A percentile compares a stretch with the other conserved stretches of the same genome.
These are phyloP conservation scores for Pisolithus microcarpus DNA, from an alignment of 768 basidiomycete species.

Conservation along the genomic window DNA sequence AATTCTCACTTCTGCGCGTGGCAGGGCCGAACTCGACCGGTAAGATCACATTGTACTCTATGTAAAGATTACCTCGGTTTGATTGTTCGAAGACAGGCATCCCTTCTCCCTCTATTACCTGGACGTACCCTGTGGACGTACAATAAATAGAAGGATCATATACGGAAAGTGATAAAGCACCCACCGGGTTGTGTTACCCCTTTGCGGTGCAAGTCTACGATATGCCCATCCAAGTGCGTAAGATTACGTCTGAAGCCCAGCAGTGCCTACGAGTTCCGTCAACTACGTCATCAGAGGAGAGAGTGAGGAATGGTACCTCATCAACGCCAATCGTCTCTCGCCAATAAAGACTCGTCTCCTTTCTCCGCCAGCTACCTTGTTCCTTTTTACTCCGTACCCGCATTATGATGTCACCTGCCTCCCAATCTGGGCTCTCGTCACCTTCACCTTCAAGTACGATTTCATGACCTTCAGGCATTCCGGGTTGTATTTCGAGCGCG, in stretches of 20 bases:
- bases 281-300: neutral
- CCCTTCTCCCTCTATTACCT: constrained; percentile 81
- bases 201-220: constrained; percentile 58
- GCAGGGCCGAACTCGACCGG: constrained; percentile 65
- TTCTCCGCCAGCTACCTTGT: constrained; percentile 78
- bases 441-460: constrained; percentile 94
- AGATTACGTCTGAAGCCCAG: constrained; percentile 92
- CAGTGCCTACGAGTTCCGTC: constrained; percentile 55
- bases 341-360: constrained; percentile 89
- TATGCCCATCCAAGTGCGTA: constrained; percentile 86
- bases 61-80: constrained; percentile 72
- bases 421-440: constrained; percentile 95
- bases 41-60: constrained; percentile 91
- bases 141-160: neutral
- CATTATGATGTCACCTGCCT: constrained; percentile 87
- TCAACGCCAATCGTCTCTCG: constrained; percentile 85
- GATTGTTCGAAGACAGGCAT: constrained; percentile 67
- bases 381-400: constrained; percentile 73
- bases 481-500: constrained; percentile 78
- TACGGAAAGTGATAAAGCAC: constrained; percentile 4
- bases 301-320: constrained; percentile 44
- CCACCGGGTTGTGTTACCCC: constrained; percentile 90
- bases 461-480: constrained; percentile 91
- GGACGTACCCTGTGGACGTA: constrained; percentile 62
- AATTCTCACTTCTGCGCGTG: constrained; percentile 63